Evolutionary conservation across 2,329 filamentous ascomycete genomes (phyloP).

Genomic region (Tolypocladium inflatum): DNA sequence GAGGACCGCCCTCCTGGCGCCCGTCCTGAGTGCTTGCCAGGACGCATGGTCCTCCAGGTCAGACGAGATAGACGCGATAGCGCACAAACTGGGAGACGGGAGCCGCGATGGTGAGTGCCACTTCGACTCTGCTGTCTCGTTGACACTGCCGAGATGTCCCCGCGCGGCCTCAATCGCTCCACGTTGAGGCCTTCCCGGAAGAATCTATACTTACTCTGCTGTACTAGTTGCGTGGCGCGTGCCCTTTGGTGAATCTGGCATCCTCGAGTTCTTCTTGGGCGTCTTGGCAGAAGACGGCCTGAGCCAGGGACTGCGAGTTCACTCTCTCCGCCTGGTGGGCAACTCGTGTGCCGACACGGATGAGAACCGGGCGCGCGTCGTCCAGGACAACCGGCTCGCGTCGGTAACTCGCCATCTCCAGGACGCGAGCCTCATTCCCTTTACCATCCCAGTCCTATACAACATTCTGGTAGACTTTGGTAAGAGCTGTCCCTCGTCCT

Average conservation of each 20-base stretch:
- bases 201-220: background rate
- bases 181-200: background rate
- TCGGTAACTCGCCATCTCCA: conserved; percentile 38
- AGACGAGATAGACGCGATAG: conserved; percentile 33
- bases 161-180: background rate
- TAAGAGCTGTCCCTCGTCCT: conserved; percentile 19
- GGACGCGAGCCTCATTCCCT: conserved; percentile 37
- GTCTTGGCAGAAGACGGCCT: conserved; percentile 30
- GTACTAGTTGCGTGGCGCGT: conserved; percentile 43
- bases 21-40: conserved; percentile 28
- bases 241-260: conserved; percentile 47
- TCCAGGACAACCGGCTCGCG: conserved; percentile 36
- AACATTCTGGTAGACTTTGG: conserved; percentile 57
- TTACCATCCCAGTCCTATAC: conserved; percentile 50
- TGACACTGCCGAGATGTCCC: background rate
- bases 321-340: conserved; percentile 47
- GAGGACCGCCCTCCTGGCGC: conserved; percentile 22
- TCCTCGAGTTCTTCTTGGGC: conserved; percentile 46
- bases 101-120: conserved; percentile 43
- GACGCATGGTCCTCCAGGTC: conserved; percentile 30
- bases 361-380: conserved; percentile 47
- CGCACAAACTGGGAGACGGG: conserved; percentile 44
- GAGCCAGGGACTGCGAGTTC: conserved; percentile 36
- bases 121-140: background rate
- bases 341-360: conserved; percentile 57